Percentiles rank a stretch among this genome's conserved stretches.
Evolutionary conservation across 2,329 filamentous ascomycete species (phyloP).

Genomic region (Pseudogymnoascus sp.): DNA sequence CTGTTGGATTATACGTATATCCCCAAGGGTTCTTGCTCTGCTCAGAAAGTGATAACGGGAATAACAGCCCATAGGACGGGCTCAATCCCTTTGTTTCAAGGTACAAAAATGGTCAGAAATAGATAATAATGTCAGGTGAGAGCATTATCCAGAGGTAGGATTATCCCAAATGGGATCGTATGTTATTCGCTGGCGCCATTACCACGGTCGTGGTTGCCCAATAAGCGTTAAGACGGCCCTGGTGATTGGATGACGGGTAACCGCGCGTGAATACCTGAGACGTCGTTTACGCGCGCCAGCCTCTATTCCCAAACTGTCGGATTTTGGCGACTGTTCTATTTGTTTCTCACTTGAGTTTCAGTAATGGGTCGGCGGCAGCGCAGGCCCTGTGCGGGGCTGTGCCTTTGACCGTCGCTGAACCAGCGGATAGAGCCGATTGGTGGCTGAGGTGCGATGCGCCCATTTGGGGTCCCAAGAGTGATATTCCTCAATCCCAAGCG

Average conservation of each 20-base stretch:
- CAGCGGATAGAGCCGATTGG: background rate
- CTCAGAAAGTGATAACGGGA: background rate
- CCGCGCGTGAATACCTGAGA: constrained; percentile 1
- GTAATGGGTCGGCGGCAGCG: background rate
- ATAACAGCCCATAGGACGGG: background rate
- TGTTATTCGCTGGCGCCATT: background rate
- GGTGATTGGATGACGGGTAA: background rate
- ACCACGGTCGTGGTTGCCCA: background rate
- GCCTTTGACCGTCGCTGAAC: background rate
- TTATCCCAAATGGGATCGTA: background rate
- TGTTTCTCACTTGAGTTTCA: background rate
- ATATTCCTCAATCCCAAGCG: background rate
- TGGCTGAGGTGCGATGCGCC: background rate
- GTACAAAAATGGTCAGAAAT: background rate
- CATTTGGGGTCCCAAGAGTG: background rate
- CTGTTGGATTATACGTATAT: background rate
- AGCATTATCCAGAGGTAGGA: background rate
- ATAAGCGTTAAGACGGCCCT: background rate
- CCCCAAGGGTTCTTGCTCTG: background rate
- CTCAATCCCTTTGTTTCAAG: background rate
- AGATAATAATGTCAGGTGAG: background rate
- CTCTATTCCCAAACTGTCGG: background rate
- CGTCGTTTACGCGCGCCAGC: background rate
- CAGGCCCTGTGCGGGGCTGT: no score
- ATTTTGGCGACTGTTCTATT: background rate